Evolutionary conservation across 2,329 filamentous ascomycete genomes (phyloP), one percentile per base, ranked within the genome.

Genomic region (Trichoderma asperellum): DNA sequence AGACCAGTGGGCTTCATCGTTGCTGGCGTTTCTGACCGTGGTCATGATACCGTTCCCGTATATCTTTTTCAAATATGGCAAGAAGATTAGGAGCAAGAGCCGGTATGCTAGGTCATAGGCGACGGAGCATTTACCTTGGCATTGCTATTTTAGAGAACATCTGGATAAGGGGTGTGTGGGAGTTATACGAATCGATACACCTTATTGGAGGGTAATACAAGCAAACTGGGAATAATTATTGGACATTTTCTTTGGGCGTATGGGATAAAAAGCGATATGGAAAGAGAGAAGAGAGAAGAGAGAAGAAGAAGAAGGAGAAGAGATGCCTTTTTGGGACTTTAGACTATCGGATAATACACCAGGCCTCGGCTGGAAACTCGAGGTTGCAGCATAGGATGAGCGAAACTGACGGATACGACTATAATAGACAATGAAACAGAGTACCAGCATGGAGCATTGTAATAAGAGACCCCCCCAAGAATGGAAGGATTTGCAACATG

Each of bases 1-100:
- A 18, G 87, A 90, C 70, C 87, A 90, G 71, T 94, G 92, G 91
- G 89, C 88, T 8, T 86, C 87, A 1, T 87, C 83, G 52, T 76
- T 91, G 53, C 78, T 91, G 56, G 89, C 84, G 2, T 91, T 91
- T 72, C 74, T 91, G 64, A 86, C 88, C 0, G 75, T 91, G 3
- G 83, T 79, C 60, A 88, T 91, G 86, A 80, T 88, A 78, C 88
- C 88, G 0, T 89, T 91, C 70, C 89, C 89, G 4, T 89, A 86
- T 73, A 75, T 90, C 8, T 90, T 90, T 70, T 90, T 89, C 79
- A 81, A 81, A 55, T 87, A 86, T 71, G 88, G 88, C 56, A 89
- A 89, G 78, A 79, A 74, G 69, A 83, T 90, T 70, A 83, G 88
- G 66, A 80, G 79, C 24, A 84, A 79, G 68, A 90, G 88, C 73